Base-by-base conservation (phyloP, 371 early-diverging fungal genomes). In the Mucor velutinosus region DNA sequence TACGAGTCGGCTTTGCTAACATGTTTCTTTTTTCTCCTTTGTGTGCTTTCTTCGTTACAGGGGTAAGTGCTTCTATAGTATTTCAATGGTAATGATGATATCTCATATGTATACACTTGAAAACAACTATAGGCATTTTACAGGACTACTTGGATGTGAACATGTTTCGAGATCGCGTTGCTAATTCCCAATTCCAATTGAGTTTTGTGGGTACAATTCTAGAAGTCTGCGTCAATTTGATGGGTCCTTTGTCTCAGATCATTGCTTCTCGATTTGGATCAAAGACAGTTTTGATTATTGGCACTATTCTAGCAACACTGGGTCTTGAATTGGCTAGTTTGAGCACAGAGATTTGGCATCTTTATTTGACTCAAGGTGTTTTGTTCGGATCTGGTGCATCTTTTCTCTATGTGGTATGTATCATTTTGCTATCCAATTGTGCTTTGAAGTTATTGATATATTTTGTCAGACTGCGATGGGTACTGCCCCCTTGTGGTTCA, bases 401-500 rank as follows among this genome's bases (percentile, higher is more conserved):
- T 64, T 69, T 58, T 27, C 30, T 62, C 8, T 67, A 62, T 49
- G 58, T 62, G 32, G 67, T 61, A 53, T 23, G 6, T 58, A 15
- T 58, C 27, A 37, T 8, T 21, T 43, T 43, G n/a, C 6, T 33
- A 0, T 27, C 0, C 3, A 1, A 37, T 11, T 6, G 23, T 39
- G 39, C 10, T 8, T 39, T 15, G 1, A 25, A 30, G 33, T 27
- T 17, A 17, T 2, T 19, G 8, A 27, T n/a, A n/a, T n/a, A n/a
- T 27, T 21, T 37, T 33, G n/a, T n/a, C n/a, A 67, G 62, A 39
- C 68, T 62, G 53, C 56, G 21, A 79, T 89, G 70, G 59, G 78
- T 8, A 71, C 90, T 4, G 83, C 92, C 0, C 74, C 91, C 0
- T 93, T 93, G 66, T 94, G 92, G 92, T 95, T 94, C 69, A 67